phyloP scores from a whole-genome alignment of 768 basidiomycete species.

The Termitomyces sp. region DNA sequence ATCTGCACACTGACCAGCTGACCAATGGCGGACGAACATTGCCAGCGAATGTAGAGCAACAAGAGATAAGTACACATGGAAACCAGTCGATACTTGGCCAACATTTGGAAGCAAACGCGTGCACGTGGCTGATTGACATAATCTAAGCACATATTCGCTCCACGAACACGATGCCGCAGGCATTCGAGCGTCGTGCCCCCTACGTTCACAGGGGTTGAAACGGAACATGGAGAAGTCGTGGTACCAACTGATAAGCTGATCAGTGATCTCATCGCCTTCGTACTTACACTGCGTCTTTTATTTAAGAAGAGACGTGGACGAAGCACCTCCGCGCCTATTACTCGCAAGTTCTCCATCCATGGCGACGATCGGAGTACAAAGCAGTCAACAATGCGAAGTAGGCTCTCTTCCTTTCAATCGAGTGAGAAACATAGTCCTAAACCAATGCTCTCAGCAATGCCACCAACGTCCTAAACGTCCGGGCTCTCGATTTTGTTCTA shows the following conservation, averaged over 20 bases:
- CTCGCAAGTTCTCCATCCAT: background rate
- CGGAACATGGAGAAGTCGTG: background rate
- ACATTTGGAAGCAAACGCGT: background rate
- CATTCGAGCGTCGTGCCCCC: too few relatives aligned
- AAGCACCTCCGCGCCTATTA: background rate
- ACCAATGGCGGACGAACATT: background rate
- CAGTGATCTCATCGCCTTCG: background rate
- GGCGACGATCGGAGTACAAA: background rate
- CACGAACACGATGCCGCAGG: background rate
- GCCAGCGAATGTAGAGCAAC: background rate
- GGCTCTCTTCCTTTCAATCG: background rate
- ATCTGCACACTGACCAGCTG: background rate
- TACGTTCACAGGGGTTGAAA: too few relatives aligned
- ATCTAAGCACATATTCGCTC: background rate
- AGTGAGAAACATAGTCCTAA: too few relatives aligned
- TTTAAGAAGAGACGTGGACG: background rate
- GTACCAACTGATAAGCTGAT: background rate
- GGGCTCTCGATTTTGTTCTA: background rate
- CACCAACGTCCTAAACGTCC: slow-evolving; percentile 33
- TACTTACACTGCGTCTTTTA: background rate
- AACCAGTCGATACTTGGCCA: background rate
- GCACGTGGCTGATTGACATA: background rate
- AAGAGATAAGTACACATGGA: background rate
- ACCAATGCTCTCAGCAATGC: slow-evolving; percentile 34
- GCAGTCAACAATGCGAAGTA: background rate